Base-by-base conservation (phyloP, 306 rosid species). In the Elaeagnus macrophylla region DNA sequence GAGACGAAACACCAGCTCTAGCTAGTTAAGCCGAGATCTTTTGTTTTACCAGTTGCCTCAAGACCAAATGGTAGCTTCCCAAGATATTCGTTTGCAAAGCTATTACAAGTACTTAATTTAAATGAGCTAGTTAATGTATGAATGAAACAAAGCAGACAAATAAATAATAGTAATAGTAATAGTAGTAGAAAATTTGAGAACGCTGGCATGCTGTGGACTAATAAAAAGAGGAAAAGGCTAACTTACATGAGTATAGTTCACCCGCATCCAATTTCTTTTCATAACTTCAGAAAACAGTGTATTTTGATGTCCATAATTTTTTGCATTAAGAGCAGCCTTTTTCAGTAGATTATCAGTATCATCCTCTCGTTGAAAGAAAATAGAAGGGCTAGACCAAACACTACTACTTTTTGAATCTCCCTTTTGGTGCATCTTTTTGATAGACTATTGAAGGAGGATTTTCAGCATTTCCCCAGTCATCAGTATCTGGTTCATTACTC, bases 341-440 rank as follows among this genome's bases (percentile, higher is more conserved):
- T 81, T 75, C 67, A 77, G 75, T 55, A 83, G 72, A 56, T 72
- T 86, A 60, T 89, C 97, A 14, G 87, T 69, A 64, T 86, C 95
- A 64, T 91, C 97, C 81, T 91, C 97, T 64, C 97, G 95, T 81
- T 87, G 96, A 10, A 96, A 91, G 66, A 87, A 88, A 53, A 91
- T 85, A 12, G 96, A 86, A 17, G 96, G 97, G 67, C 93, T 84
- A 44, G 97, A 91, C 84, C 83, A 90, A 59, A 94, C 94, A 38
- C 72, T 72, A 25, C 61, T 66, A 72, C 72, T 81, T n/a, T n/a
- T n/a, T n/a, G n/a, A n/a, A n/a, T n/a, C n/a, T n/a, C n/a, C 97
- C 97, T 80, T 87, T 91, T 13, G 97, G 93, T 39, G 93, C 87
- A 67, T 88, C 96, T 66, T 83, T 91, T 56, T 82, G 97, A 79